Base-by-base conservation (phyloP, 305 asterid species). In the Ruellia speciosa region DNA sequence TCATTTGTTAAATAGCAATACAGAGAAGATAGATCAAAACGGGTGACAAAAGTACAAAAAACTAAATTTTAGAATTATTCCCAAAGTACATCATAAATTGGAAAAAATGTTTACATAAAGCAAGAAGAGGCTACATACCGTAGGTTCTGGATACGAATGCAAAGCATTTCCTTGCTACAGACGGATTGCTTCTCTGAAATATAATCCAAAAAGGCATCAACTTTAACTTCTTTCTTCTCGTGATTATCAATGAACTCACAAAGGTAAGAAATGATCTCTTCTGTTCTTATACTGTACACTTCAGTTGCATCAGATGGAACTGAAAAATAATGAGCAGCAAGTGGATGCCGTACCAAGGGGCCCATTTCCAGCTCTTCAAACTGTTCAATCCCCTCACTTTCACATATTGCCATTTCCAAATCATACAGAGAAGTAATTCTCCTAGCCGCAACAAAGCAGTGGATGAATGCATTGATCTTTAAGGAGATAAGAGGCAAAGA, bases 361-460 rank as follows among this genome's bases (percentile, higher is more conserved):
- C 99, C 99, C 83, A 92, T 77, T 66, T 81, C 90, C 67, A 92
- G 83, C 74, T 88, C 95, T 63, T 86, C 95, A 75, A 86, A 92
- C 58, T 19, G 67, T 57, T 73, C 75, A 56, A 92, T 66, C 41
- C 94, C 93, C 75, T 92, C 97, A 16, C 70, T 85, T 80, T 88
- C 68, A 72, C 99, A 86, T 35, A 92, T 65, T 50, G 88, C 96
- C 54, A 77, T 60, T 67, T 84, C 95, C 85, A 92, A 71, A 66
- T 92, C 99, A 72, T 79, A 73, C 78, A 92, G 58, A 3, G 99
- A 74, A 70, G 87, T 75, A 56, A 92, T 75, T 70, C 79, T 77
- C 76, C 88, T 82, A 66, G 73, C 96, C 65, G 83, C 94, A 59
- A 86, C 87, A 81, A 84, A 88, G 81, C 99, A 92, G 73, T 84